These are phyloP conservation scores for Penicillium sp. DNA, from an alignment of 2,329 filamentous ascomycete species.

Conservation along the genomic window DNA sequence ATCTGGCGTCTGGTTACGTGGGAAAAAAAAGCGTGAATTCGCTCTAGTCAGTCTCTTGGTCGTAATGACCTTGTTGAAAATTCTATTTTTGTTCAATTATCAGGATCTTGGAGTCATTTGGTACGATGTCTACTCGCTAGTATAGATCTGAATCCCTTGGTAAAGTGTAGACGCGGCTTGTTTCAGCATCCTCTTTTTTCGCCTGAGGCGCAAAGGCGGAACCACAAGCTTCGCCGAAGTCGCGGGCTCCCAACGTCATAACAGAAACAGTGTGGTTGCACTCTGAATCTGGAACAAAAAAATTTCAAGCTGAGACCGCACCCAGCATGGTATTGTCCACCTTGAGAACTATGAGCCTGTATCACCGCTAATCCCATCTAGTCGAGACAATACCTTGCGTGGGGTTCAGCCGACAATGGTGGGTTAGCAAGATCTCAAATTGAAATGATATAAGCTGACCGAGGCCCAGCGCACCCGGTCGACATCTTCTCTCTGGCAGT, in stretches of 20 bases:
- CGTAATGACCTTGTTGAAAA: conserved; percentile 6
- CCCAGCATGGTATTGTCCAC: conserved; percentile 29
- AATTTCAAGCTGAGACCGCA: conserved; percentile 1
- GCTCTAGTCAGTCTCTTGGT: conserved; percentile 9
- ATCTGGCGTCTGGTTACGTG: conserved; percentile 41
- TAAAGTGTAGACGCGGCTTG: neutral
- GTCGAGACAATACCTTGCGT: conserved; percentile 98
- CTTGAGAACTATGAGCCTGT: neutral
- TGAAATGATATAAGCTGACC: conserved; percentile 30
- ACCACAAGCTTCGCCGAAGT: conserved; percentile 10
- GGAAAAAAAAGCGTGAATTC: conserved; percentile 16
- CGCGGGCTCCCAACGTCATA: conserved; percentile 12
- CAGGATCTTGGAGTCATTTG: neutral
- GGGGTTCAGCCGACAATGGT: conserved; percentile 88
- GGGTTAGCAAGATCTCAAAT: conserved; percentile 41
- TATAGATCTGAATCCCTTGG: neutral
- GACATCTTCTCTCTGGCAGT: conserved; percentile 84
- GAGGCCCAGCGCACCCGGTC: conserved; percentile 69
- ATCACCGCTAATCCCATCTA: conserved; percentile 43
- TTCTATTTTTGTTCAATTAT: conserved; percentile 1
- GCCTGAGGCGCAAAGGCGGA: conserved; percentile 16
- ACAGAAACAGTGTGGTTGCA: conserved; percentile 1
- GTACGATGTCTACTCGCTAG: neutral
- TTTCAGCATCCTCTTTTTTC: neutral
- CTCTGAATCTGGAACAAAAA: neutral